phyloP scores from a whole-genome alignment of 2,329 filamentous ascomycete species.

The Fusarium aywerte region DNA sequence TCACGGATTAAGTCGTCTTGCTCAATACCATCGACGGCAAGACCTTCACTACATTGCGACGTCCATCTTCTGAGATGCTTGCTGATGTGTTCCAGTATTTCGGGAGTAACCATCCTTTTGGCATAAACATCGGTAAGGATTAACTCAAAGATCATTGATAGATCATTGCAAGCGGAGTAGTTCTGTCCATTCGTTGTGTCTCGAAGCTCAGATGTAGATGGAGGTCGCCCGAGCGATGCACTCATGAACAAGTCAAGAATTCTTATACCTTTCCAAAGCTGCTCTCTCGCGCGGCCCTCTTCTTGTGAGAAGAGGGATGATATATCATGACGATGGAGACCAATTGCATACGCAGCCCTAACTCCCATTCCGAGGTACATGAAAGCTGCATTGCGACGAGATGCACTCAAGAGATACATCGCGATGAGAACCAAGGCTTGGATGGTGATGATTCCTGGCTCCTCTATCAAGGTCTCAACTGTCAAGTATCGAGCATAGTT shows the following conservation, averaged over 20 bases:
- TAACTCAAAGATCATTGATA: conserved; percentile 53
- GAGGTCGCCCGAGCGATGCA: conserved; percentile 49
- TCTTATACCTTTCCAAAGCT: conserved; percentile 50
- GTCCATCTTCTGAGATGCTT: conserved; percentile 43
- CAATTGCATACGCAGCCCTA: conserved; percentile 52
- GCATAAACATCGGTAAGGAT: conserved; percentile 52
- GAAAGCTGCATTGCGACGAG: conserved; percentile 52
- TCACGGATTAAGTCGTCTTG: conserved; percentile 34
- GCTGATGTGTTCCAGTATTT: conserved; percentile 44
- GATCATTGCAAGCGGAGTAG: conserved; percentile 47
- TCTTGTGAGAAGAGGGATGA: conserved; percentile 42
- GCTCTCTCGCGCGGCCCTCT: conserved; percentile 46
- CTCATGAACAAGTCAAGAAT: conserved; percentile 51
- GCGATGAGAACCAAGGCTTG: conserved; percentile 51
- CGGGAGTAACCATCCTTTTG: conserved; percentile 47
- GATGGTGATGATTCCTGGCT: conserved; percentile 51
- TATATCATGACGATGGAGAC: conserved; percentile 48
- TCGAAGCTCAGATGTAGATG: conserved; percentile 48
- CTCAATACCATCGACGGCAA: conserved; percentile 36
- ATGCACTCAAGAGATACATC: conserved; percentile 52
- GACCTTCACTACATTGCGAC: conserved; percentile 32
- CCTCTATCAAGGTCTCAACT: conserved; percentile 49
- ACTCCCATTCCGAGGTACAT: conserved; percentile 54
- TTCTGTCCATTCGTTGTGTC: conserved; percentile 40
- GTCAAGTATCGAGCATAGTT: conserved; percentile 51